Base-by-base conservation (phyloP, 495 filamentous ascomycete genomes). In the Penicillium parvum region DNA sequence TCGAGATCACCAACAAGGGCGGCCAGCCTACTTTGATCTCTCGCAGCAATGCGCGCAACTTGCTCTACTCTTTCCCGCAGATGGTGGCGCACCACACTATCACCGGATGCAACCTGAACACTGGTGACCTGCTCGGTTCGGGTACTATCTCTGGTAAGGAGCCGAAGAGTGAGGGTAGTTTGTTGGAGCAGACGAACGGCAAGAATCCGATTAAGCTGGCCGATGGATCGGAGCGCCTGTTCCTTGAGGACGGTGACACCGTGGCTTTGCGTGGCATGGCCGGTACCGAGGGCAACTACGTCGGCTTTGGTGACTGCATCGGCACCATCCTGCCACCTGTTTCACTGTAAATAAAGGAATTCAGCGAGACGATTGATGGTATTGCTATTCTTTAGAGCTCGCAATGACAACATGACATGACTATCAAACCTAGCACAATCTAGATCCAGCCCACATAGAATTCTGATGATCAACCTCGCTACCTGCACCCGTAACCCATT, bases 51-150 rank as follows among this genome's bases (percentile, higher is more conserved):
- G 76, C 80, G 7, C 74, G 67, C 44, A 79, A 95, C 60, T 77
- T 96, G 19, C 76, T 97, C 15, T 97, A 81, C 74, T 95, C 88
- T 0, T 97, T 95, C 67, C 78, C 86, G 10, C 91, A 97, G 66
- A 95, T 97, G 88, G 72, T 97, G 26, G 83, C 91, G 0, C 91
- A 97, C 58, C 91, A 97, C 59, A 83, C 86, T 5, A 74, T 91
- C 32, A 86, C 83, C 1, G 91, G 91, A 16, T 97, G 91, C 61
- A 81, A 84, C 11, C 60, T 97, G 71, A 77, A 79, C 28, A 73
- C 84, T 0, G 91, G 91, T 25, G 91, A 97, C 52, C 65, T 97
- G 37, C 62, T 97, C 1, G 91, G 89, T 14, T 90, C 85, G 3
- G 91, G 91, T 2, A 97, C 91, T 1, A 95, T 97, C 52, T 88